Conservation (phyloP, 1,284 basidiomycete species). For the Boletus calvinii region DNA sequence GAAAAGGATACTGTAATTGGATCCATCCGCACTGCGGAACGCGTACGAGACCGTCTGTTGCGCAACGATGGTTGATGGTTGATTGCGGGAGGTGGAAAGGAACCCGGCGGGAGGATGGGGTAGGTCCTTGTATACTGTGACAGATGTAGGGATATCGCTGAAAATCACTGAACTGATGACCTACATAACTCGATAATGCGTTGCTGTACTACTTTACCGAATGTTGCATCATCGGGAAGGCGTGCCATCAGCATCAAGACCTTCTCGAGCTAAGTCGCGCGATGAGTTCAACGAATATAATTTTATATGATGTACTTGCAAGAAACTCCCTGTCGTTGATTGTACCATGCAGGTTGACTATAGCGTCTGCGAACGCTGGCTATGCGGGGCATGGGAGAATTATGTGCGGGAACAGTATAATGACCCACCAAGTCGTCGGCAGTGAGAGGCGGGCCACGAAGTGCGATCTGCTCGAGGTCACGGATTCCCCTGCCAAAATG, state of each 20-base stretch:
- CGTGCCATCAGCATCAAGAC: constrained; percentile 54
- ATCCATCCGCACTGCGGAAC: constrained; percentile 56
- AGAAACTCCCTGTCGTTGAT: constrained; percentile 60
- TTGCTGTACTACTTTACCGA: constrained; percentile 45
- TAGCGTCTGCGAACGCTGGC: constrained; percentile 52
- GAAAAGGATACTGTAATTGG: constrained; percentile 53
- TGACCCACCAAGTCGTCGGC: constrained; percentile 22
- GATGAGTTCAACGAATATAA: constrained; percentile 3
- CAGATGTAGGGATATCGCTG: neutral
- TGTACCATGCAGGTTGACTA: constrained; percentile 44
- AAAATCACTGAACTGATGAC: constrained; percentile 20
- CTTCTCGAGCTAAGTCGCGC: constrained; percentile 50
- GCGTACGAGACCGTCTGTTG: constrained; percentile 40
- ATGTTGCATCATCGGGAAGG: constrained; percentile 35
- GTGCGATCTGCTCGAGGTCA: constrained; percentile 25
- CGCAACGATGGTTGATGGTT: neutral
- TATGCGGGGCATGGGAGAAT: constrained; percentile 18
- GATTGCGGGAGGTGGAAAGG: constrained; percentile 33
- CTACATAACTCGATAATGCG: constrained; percentile 49
- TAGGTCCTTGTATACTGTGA: constrained; percentile 55
- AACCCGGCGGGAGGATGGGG: constrained; percentile 64
- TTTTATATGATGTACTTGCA: constrained; percentile 33
- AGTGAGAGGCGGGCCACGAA: constrained; percentile 23
- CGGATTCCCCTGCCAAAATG: constrained; percentile 7
- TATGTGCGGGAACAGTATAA: neutral